Base-by-base conservation (phyloP, 495 filamentous ascomycete genomes). In the Neurospora sp. region DNA sequence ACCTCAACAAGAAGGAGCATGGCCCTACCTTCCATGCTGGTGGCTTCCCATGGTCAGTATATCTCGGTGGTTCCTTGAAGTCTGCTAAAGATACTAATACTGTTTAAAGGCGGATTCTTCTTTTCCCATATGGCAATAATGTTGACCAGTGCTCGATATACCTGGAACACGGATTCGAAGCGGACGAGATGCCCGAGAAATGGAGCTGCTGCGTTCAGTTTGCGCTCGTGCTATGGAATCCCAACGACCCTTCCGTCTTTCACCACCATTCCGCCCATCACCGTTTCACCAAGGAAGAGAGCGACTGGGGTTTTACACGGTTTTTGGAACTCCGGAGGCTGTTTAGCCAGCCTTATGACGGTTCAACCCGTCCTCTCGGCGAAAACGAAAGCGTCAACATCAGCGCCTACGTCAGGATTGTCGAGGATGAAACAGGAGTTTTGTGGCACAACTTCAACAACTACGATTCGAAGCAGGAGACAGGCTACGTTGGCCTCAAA, bases 391-490 rank as follows among this genome's bases (percentile, higher is more conserved):
- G 88, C 39, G 93, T 91, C 69, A 95, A 92, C 75, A 85, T 98
- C 75, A 97, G 94, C 2, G 96, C 94, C 69, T 99, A 97, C 78
- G 92, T 99, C 69, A 89, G 95, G 65, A 88, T 97, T 68, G 90
- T 97, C 59, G 97, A 98, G 81, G 96, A 99, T 80, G 96, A 97
- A 39, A 99, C 96, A 4, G 96, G 96, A 70, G 96, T 99, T n/a
- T 81, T 99, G 73, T 99, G 96, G 96, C 96, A 99, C 82, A 98
- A 93, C 82, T 98, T 99, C 83, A 88, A 92, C 76, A 96, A 98
- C 84, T 99, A 99, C 77, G 96, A 99, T 78, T 98, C 96, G 20
- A 99, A 98, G 83, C 97, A 95, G 79, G 94, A 97, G 83, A 99
- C 96, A 14, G 96, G 94, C 59, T 97, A 93, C 87, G 96, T 99